Conservation (phyloP, 176 grass and related monocot species). For the Zoysia pacifica region DNA sequence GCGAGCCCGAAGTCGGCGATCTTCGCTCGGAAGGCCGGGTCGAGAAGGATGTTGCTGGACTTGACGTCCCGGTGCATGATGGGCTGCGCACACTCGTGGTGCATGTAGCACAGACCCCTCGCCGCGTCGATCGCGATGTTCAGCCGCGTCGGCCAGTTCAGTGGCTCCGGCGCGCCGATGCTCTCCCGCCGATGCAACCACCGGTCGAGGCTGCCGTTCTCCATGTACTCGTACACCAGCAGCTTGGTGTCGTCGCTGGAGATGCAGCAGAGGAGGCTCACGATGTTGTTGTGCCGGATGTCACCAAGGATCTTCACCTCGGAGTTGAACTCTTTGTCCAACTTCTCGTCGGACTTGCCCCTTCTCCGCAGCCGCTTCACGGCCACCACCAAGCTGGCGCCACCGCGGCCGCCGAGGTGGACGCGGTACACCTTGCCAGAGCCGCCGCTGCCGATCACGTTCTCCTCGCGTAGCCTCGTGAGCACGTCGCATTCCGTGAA, state of each 20-base stretch:
- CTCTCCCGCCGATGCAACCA: conserved; percentile 44
- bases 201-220: conserved; percentile 62
- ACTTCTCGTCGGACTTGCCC: conserved; percentile 29
- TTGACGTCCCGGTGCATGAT: conserved; percentile 74
- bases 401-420: not conserved
- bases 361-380: conserved; percentile 57
- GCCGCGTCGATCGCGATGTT: conserved; percentile 64
- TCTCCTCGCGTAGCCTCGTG: conserved; percentile 36
- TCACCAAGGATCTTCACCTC: conserved; percentile 59
- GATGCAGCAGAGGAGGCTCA: conserved; percentile 69
- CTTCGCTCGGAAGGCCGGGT: conserved; percentile 52
- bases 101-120: conserved; percentile 62
- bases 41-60: conserved; percentile 80
- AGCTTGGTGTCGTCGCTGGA: conserved; percentile 41
- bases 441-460: conserved; percentile 59
- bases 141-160: conserved; percentile 66
- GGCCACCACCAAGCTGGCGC: conserved; percentile 32
- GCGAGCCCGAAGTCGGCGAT: conserved; percentile 75
- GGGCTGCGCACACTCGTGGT: conserved; percentile 43
- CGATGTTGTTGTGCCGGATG: conserved; percentile 67
- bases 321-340: conserved; percentile 47
- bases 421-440: not conserved
- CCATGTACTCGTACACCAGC: conserved; percentile 76
- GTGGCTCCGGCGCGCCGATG: not conserved
- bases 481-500: conserved; percentile 45